phyloP scores from a whole-genome alignment of 2,329 filamentous ascomycete genomes.

The Xylariaceae sp. region DNA sequence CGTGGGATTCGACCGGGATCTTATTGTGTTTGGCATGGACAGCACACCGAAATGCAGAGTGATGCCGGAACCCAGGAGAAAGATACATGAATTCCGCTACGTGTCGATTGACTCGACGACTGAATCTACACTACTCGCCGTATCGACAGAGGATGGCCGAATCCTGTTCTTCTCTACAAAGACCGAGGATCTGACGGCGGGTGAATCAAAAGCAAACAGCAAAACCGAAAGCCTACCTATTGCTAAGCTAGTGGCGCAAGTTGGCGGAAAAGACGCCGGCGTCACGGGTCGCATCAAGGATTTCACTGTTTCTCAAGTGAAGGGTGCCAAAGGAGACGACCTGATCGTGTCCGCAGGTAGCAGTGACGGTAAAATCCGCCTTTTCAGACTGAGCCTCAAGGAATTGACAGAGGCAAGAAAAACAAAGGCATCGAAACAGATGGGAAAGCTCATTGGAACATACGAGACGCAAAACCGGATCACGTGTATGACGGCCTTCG shows the following conservation, averaged over 20 bases:
- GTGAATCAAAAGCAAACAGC: slow-evolving; percentile 38
- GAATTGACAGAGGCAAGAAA: slow-evolving; percentile 36
- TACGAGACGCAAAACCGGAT: slow-evolving; percentile 86
- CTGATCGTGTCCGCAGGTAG: slow-evolving; percentile 65
- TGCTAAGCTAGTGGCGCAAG: slow-evolving; percentile 64
- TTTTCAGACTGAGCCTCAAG: slow-evolving; percentile 60
- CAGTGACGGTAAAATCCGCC: slow-evolving; percentile 78
- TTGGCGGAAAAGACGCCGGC: slow-evolving; percentile 68
- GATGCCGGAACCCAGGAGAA: slow-evolving; percentile 62
- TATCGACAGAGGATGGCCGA: slow-evolving; percentile 86
- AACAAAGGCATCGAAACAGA: slow-evolving; percentile 28
- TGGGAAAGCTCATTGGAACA: slow-evolving; percentile 65
- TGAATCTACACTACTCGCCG: slow-evolving; percentile 57
- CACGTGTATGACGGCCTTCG: slow-evolving; percentile 80
- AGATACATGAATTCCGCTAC: slow-evolving; percentile 79
- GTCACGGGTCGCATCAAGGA: slow-evolving; percentile 78
- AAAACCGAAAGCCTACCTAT: slow-evolving; percentile 43
- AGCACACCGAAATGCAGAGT: slow-evolving; percentile 73
- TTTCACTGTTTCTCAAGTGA: slow-evolving; percentile 59
- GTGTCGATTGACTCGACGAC: slow-evolving; percentile 47
- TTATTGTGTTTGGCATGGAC: slow-evolving; percentile 82
- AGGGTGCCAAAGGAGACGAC: slow-evolving; percentile 36
- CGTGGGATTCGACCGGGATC: slow-evolving; percentile 81
- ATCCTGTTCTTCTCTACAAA: slow-evolving; percentile 77
- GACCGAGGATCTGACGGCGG: slow-evolving; percentile 39